A percentile compares a stretch with the other conserved stretches of the same genome.
These are phyloP conservation scores for Monilinia laxa DNA, from an alignment of 2,329 filamentous ascomycete species.

Conservation along the genomic window DNA sequence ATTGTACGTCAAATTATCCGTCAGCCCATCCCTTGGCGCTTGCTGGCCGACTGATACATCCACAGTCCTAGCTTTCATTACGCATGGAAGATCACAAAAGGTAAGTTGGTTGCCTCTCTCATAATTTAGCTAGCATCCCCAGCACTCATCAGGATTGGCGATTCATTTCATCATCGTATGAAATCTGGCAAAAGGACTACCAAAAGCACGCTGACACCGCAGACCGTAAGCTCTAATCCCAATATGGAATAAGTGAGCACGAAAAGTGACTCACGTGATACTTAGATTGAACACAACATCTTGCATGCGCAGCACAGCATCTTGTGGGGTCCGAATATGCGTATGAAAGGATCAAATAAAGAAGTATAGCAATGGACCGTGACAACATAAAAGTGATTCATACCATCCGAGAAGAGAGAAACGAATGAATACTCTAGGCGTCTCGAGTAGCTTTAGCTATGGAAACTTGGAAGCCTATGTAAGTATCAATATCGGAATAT, in stretches of 20 bases:
- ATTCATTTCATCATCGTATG: neutral
- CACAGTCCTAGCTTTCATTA: too few relatives aligned
- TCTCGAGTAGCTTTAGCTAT: neutral
- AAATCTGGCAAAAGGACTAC: neutral
- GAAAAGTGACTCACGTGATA: neutral
- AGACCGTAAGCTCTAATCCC: neutral
- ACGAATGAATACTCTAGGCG: too few relatives aligned
- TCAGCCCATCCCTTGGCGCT: neutral
- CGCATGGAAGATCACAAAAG: too few relatives aligned
- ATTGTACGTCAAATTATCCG: neutral
- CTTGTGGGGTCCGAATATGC: neutral
- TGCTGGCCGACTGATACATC: neutral
- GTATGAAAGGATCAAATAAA: neutral
- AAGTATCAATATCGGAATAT: too few relatives aligned
- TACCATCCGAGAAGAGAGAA: too few relatives aligned
- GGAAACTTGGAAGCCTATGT: neutral
- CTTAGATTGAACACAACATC: too few relatives aligned
- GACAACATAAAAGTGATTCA: too few relatives aligned
- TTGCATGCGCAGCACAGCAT: neutral
- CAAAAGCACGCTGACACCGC: neutral
- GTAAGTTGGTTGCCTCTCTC: too few relatives aligned
- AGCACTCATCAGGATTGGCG: too few relatives aligned
- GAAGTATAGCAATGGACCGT: too few relatives aligned
- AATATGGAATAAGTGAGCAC: neutral
- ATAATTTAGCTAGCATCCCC: too few relatives aligned